phyloP scores from a whole-genome alignment of 306 rosid genomes.

The Gynostemma pentaphyllum region DNA sequence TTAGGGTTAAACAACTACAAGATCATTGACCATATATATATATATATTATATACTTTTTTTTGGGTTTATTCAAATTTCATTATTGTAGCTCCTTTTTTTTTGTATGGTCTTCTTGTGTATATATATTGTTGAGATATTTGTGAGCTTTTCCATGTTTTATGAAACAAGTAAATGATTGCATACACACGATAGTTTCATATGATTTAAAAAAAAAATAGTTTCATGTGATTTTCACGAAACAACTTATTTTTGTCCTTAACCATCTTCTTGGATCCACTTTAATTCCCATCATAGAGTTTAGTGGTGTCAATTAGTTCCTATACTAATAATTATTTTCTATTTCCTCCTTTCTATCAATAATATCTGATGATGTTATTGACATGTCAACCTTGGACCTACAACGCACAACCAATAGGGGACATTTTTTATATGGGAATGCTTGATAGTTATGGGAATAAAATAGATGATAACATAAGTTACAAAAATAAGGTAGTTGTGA shows the following conservation, averaged over 20 bases:
- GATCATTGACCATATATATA: neutral
- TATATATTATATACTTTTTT: no score
- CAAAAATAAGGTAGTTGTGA: neutral
- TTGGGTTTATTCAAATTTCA: neutral
- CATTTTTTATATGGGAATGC: neutral
- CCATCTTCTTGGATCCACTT: neutral
- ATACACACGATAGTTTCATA: neutral
- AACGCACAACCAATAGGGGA: neutral
- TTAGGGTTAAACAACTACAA: constrained; percentile 20
- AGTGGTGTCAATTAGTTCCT: neutral
- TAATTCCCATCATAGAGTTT: neutral
- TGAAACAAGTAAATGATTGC: no score
- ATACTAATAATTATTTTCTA: neutral
- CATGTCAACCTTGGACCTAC: neutral
- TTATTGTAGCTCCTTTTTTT: neutral
- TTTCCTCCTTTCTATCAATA: neutral
- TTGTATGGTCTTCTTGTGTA: neutral
- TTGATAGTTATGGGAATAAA: neutral
- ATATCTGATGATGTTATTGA: neutral
- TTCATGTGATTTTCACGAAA: neutral
- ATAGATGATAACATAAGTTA: neutral
- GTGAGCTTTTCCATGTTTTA: neutral
- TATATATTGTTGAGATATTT: neutral
- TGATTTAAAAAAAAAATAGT: neutral
- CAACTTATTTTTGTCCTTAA: neutral